Base-by-base conservation (phyloP, 257 asterid species). In the Echium plantagineum region DNA sequence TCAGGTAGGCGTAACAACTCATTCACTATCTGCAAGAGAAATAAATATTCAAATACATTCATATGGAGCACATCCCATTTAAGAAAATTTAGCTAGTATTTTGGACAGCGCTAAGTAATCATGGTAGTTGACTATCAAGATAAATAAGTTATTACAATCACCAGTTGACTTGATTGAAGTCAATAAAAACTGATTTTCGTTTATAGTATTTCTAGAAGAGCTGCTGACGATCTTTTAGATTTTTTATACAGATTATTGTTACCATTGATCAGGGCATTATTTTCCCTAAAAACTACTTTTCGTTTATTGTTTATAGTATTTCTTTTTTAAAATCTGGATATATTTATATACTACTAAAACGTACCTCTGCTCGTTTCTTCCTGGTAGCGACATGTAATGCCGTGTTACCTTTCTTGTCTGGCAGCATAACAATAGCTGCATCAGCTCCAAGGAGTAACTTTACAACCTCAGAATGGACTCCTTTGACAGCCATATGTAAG, bases 401-500 rank as follows among this genome's bases (percentile, higher is more conserved):
- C 3, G 80, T 77, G 69, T 72, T 75, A 5, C 82, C 83, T 52
- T 69, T 73, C 63, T 69, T 74, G 58, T 78, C 85, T 21, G 83
- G 81, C 21, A 81, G 78, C 81, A 81, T 81, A 58, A 76, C 83
- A 62, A 76, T 78, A 13, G 84, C 78, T 12, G 86, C 80, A 71
- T 81, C 87, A 68, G 84, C 87, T 46, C 69, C 78, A 13, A 81
- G 78, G 52, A 81, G 72, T 58, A 72, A 68, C 59, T 52, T 67
- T 55, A 81, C 85, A 58, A 76, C 85, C 49, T 70, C 84, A 74
- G 74, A 62, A 55, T 60, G 74, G n/a, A 76, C 71, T 52, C 87
- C 87, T 66, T 81, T 81, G 42, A 75, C 87, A 22, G 82, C 86
- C 83, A 80, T 80, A 51, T 80, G 86, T 67, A 80, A 30, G 21